phyloP scores from a whole-genome alignment of 2,329 filamentous ascomycete species.

The Penicillium sp. region DNA sequence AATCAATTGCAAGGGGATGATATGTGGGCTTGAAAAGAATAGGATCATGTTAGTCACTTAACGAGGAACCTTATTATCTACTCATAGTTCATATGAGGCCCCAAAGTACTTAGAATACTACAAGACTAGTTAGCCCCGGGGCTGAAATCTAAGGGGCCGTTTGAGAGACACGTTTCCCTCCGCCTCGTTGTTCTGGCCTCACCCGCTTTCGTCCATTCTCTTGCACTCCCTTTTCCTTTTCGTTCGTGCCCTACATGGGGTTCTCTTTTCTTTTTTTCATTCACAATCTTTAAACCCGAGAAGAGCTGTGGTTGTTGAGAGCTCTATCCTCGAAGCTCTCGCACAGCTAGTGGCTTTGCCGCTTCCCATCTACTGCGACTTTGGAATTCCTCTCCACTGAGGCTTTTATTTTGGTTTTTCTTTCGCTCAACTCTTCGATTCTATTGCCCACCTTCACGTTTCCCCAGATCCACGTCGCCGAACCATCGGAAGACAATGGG shows the following conservation, averaged over 20 bases:
- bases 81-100: neutral
- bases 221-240: constrained; percentile 20
- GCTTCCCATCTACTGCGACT: constrained; percentile 1
- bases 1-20: neutral
- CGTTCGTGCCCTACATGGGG: constrained; percentile 32
- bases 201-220: constrained; percentile 28
- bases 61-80: neutral
- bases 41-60: neutral
- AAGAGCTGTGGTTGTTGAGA: constrained; percentile 15
- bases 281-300: constrained; percentile 34
- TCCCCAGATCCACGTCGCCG: neutral
- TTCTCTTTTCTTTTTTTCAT: constrained; percentile 25
- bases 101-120: neutral
- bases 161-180: constrained; percentile 16
- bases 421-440: constrained; percentile 1
- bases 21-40: neutral
- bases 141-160: constrained; percentile 17
- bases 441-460: constrained; percentile 7
- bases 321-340: constrained; percentile 13
- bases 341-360: constrained; percentile 8
- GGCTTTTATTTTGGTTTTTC: neutral
- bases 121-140: constrained; percentile 2
- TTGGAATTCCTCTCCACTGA: neutral
- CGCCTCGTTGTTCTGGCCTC: constrained; percentile 34
- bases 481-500: constrained; percentile 21